A percentile compares a stretch with the other conserved stretches of the same genome.
Conservation (phyloP, 352 stramenopile genomes). For the Phytophthora agathidicida region DNA sequence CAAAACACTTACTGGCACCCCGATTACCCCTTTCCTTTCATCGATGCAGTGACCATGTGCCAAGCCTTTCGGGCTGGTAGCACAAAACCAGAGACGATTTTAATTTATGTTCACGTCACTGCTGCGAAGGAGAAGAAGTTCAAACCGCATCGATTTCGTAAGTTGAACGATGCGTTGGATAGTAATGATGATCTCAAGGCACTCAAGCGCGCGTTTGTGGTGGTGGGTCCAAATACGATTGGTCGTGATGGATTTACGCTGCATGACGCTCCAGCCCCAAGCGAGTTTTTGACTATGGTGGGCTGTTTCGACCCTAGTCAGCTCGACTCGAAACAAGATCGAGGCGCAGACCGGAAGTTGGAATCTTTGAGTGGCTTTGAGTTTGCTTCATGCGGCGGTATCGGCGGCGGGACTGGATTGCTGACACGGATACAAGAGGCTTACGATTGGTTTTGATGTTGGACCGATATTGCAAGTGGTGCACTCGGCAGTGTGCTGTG, state of each 20-base stretch:
- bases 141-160: not conserved
- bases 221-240: conserved; percentile 9
- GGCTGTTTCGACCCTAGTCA: conserved; percentile 12
- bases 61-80: conserved; percentile 11
- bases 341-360: too few relatives aligned
- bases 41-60: conserved; percentile 23
- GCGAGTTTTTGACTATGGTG: conserved; percentile 9
- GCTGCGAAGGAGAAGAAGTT: conserved; percentile 15
- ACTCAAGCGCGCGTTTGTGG: conserved; percentile 16
- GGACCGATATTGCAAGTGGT: too few relatives aligned
- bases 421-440: too few relatives aligned
- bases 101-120: conserved; percentile 20
- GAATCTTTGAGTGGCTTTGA: too few relatives aligned
- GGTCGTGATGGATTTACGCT: conserved; percentile 7
- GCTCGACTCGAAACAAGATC: too few relatives aligned
- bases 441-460: too few relatives aligned
- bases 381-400: too few relatives aligned
- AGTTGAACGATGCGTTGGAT: conserved; percentile 24
- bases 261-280: conserved; percentile 1
- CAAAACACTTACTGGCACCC: conserved; percentile 22
- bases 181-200: conserved; percentile 8
- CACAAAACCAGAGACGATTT: conserved; percentile 8
- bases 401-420: too few relatives aligned
- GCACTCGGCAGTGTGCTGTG: too few relatives aligned
- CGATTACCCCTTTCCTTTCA: conserved; percentile 24